Base-by-base conservation (phyloP, 495 filamentous ascomycete species). In the Penicillium pulvis region DNA sequence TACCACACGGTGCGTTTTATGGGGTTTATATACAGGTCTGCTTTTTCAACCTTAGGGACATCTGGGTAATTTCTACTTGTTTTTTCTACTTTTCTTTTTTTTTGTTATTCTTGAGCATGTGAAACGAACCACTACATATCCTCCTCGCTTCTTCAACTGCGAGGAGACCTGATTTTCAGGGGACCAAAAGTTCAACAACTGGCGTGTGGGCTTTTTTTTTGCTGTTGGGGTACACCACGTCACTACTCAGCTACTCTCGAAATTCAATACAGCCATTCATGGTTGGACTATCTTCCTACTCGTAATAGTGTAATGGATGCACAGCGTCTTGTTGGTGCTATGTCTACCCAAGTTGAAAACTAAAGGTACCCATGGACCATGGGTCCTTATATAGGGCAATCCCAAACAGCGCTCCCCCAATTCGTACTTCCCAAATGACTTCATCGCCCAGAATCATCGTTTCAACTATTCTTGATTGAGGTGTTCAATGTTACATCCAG, bases 11-110 rank as follows among this genome's bases (percentile, higher is more conserved):
- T 73, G 75, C 70, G 69, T 75, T 75, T 42, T 62, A 66, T 55
- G 73, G 75, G 72, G 71, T 76, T 76, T 69, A 66, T 67, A 71
- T 69, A 71, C 60, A 57, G 75, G 75, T 71, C 75, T 78, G 74
- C 71, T 78, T 75, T 76, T 78, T 78, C 75, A 78, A 78, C 75
- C 75, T 75, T 65, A 76, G 75, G 74, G 68, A 71, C 72, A 73
- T 68, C 53, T 68, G 74, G 75, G 68, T 69, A 72, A 71, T 64
- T 57, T 58, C 36, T 59, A 41, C 45, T 26, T 59, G 28, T 53
- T 54, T 47, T 53, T 55, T 26, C 56, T 55, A 55, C 46, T 61
- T 48, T 59, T 39, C 57, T 31, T 46, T 56, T 55, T 50, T 53
- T 54, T 47, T 23, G 20, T 23, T 23, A 23, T 53, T 55, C 52